phyloP scores from a whole-genome alignment of 306 rosid species.

The Glycyrrhiza uralensis region DNA sequence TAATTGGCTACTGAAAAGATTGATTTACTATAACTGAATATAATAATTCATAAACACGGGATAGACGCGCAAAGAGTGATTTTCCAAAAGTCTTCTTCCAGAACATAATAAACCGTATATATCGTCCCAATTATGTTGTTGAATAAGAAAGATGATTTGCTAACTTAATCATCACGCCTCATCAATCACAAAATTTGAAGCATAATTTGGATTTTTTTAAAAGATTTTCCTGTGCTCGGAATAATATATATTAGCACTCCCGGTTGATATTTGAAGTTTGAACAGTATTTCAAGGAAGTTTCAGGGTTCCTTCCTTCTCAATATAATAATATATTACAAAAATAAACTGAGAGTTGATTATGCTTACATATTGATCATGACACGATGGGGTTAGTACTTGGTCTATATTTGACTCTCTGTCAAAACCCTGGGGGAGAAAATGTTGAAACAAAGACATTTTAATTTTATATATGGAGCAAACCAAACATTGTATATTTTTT shows the following conservation, averaged over 20 bases:
- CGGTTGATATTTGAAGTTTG: conserved; percentile 3
- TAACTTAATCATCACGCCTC: conserved; percentile 21
- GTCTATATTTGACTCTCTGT: conserved; percentile 34
- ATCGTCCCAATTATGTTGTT: neutral
- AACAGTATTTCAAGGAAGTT: conserved; percentile 23
- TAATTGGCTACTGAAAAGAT: neutral
- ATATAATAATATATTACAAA: neutral
- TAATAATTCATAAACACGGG: conserved; percentile 1
- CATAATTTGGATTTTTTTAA: conserved; percentile 9
- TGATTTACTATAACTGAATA: neutral
- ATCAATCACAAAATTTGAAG: conserved; percentile 12
- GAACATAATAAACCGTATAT: neutral
- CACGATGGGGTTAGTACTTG: neutral
- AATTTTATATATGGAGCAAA: neutral
- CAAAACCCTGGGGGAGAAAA: conserved; percentile 14
- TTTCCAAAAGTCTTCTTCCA: conserved; percentile 22
- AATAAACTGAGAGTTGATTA: conserved; percentile 11
- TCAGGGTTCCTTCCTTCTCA: conserved; percentile 9
- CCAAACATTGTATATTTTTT: neutral
- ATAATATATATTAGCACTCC: neutral
- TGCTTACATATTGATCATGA: conserved; percentile 21
- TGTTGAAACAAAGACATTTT: neutral
- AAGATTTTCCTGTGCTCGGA: neutral
- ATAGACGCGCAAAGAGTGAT: conserved; percentile 11
- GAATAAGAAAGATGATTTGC: neutral